These are phyloP conservation scores for Mortierella sp. DNA, from an alignment of 371 early-diverging fungal species.

Conservation along the genomic window DNA sequence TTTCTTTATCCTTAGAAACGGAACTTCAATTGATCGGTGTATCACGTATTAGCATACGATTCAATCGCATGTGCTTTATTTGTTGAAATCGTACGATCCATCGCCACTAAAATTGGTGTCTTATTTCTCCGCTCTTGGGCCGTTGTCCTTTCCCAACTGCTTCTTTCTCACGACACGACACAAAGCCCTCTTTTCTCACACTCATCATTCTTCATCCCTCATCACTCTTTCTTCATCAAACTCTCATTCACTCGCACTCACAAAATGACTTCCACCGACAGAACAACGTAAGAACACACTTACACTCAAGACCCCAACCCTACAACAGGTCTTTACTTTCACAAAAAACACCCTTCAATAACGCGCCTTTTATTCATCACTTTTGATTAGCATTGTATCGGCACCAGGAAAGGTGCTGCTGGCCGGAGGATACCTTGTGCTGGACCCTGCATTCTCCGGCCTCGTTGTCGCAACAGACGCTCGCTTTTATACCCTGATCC, in stretches of 20 bases:
- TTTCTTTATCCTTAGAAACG: not conserved
- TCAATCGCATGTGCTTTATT: not conserved
- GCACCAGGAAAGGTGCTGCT: constrained; percentile 97
- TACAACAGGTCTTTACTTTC: not conserved
- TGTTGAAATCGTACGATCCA: not conserved
- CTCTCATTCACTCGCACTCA: not conserved
- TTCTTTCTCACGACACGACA: constrained; percentile 10
- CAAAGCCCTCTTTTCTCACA: not conserved
- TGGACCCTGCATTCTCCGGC: constrained; percentile 85
- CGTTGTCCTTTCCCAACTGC: not conserved
- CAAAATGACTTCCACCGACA: not conserved
- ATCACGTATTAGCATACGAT: not conserved
- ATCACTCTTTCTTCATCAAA: not conserved
- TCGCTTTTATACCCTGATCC: constrained; percentile 84
- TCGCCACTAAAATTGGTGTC: constrained; percentile 2
- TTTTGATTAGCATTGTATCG: constrained; percentile 66
- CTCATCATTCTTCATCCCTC: not conserved
- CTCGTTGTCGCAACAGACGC: constrained; percentile 88
- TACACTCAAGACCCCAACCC: not conserved
- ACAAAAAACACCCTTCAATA: not conserved
- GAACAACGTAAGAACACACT: not conserved
- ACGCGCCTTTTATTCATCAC: not conserved
- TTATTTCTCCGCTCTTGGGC: not conserved
- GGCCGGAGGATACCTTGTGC: constrained; percentile 95
- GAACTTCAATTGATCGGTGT: not conserved